Base-by-base conservation (phyloP, 805 yeast genomes). In the Yamadazyma sp. region DNA sequence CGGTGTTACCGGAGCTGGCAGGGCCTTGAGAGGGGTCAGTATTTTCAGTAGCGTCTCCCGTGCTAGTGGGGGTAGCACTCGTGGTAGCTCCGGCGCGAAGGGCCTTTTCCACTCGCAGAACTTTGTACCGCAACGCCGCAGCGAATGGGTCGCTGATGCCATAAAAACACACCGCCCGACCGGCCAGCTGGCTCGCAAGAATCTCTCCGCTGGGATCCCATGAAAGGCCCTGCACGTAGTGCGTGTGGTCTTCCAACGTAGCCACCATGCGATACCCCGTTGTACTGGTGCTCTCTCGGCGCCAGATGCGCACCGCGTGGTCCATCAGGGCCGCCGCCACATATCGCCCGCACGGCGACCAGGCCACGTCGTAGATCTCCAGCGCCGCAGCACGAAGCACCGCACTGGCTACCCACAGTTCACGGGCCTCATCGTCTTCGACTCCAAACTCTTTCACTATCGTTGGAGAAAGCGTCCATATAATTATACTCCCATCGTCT, bases 311-410 rank as follows among this genome's bases (percentile, higher is more conserved):
- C 8, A 89, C 76, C 6, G 79, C 70, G 51, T 88, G 87, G 60
- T 93, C 98, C 87, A 91, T 88, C 11, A 95, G 82, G 1, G 96
- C 98, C 5, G 93, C 78, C n/a, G 85, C 78, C 19, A 93, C 69
- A 53, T 74, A 83, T 41, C 67, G 70, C 1, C 84, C 78, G 52
- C 84, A 84, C 0, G 98, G 96, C 2, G 95, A 84, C 99, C 99
- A 93, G 14, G 86, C 77, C 3, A 93, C 58, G 57, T 93, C 99
- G 59, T 91, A 90, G 25, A 93, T 80, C 58, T 93, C 99, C 25
- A 85, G 74, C 3, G 81, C 73, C 1, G 80, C 69, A 3, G 77
- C 63, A 22, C 87, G 64, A 47, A 81, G 71, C 6, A 81, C 73
- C 33, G 71, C 73, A 35, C 75, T 73, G 23, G 83, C 65, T 10